Percentiles rank a stretch among this genome's conserved stretches.
phyloP scores from a whole-genome alignment of 495 filamentous ascomycete species.

The Neurospora discreta region DNA sequence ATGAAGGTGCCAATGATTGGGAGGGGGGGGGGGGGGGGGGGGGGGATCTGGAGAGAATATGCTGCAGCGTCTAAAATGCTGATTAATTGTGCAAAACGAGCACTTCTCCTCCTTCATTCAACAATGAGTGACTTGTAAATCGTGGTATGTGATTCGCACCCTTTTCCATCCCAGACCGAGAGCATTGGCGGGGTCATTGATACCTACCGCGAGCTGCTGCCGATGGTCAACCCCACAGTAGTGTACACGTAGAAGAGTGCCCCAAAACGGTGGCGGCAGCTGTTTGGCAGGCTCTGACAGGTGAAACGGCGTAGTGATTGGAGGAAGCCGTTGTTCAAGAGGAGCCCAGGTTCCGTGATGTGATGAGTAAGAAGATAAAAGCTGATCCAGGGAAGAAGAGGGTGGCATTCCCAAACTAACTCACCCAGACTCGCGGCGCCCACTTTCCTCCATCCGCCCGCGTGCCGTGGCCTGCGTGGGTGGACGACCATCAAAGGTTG shows the following conservation, averaged over 20 bases:
- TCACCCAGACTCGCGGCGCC: not conserved
- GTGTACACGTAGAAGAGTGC: not conserved
- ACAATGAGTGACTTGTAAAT: not conserved
- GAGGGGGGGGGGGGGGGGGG: too few species aligned
- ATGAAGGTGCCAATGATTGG: not conserved
- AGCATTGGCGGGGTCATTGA: not conserved
- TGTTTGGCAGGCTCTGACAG: not conserved
- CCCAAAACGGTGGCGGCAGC: not conserved
- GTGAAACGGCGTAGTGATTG: not conserved
- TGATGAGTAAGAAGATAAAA: not conserved
- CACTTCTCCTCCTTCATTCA: not conserved
- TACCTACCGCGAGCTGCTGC: not conserved
- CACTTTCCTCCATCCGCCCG: not conserved
- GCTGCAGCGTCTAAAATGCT: not conserved
- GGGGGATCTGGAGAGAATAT: not conserved
- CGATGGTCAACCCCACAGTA: not conserved
- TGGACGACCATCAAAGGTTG: not conserved
- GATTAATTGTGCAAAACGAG: constrained; percentile 1
- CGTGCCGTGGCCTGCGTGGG: not conserved
- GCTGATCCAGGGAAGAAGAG: not conserved
- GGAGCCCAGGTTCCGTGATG: not conserved
- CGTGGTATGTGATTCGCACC: not conserved
- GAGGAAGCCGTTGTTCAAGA: not conserved
- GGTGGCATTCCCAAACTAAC: not conserved
- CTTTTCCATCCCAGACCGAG: not conserved